These are phyloP conservation scores for Pezicula radicicola DNA, from an alignment of 2,329 filamentous ascomycete genomes.

Conservation along the genomic window DNA sequence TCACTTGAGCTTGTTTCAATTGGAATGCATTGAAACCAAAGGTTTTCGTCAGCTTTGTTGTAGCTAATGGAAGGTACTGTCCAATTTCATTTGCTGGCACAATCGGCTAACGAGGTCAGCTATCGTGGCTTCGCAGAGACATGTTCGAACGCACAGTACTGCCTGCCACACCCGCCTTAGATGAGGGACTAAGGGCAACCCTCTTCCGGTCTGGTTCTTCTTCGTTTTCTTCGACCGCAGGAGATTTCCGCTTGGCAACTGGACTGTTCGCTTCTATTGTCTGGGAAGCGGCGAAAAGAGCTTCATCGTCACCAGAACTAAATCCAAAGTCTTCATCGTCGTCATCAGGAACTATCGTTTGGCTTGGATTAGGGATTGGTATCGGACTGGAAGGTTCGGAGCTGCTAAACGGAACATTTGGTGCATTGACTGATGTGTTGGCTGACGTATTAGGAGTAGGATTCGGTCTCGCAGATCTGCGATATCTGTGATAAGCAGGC, in stretches of 20 bases:
- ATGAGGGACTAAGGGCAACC: background rate
- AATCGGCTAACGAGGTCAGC: too few relatives aligned
- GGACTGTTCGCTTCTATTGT: background rate
- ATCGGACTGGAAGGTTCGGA: too few relatives aligned
- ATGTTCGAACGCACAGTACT: too few relatives aligned
- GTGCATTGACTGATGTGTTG: too few relatives aligned
- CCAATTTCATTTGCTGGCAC: background rate
- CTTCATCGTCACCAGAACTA: slow-evolving; percentile 6
- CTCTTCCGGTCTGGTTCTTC: slow-evolving; percentile 7
- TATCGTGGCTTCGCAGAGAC: too few relatives aligned
- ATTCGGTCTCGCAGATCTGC: too few relatives aligned
- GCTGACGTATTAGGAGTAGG: too few relatives aligned
- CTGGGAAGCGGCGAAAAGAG: background rate
- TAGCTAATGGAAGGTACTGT: slow-evolving; percentile 17
- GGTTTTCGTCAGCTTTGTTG: slow-evolving; percentile 33
- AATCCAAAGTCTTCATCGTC: slow-evolving; percentile 1
- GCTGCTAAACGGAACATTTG: too few relatives aligned
- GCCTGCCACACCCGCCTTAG: background rate
- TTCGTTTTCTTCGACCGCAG: background rate
- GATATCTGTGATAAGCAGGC: too few relatives aligned
- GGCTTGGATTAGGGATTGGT: background rate
- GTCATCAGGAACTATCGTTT: background rate
- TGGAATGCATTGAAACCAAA: slow-evolving; percentile 40
- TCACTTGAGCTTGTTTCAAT: slow-evolving; percentile 42
- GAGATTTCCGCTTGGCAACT: slow-evolving; percentile 5